Base-by-base conservation (phyloP, 1,139 yeast genomes). In the Saccharomyces uvarum region DNA sequence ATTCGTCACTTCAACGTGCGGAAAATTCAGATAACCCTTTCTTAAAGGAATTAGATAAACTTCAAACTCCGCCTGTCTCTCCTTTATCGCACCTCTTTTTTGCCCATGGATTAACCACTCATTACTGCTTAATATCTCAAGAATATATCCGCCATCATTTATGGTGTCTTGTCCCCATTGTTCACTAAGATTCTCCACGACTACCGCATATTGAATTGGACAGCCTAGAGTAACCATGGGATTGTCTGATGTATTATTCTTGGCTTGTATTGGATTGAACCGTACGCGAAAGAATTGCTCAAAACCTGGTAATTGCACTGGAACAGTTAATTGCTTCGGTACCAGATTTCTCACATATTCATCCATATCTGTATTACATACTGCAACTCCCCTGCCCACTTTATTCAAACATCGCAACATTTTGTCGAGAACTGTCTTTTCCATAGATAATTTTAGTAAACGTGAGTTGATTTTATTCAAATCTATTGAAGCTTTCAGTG, bases 1-100 rank as follows among this genome's bases (percentile, higher is more conserved):
- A 48, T 63, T 65, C 4, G 60, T 63, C 13, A 89, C 76, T n/a
- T 75, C 76, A 13, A 88, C 74, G 56, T 74, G 77, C 0, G 98
- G 98, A 42, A 88, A 73, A 3, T 75, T 70, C 11, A 90, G 68
- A 59, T 84, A 84, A 0, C 98, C 98, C 24, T 86, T 82, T 58
- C 79, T 83, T 54, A 89, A 69, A 0, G 98, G 97, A 9, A 89
- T 77, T 58, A 91, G 69, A 2, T 78, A 72, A 13, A 90, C 59
- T 13, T 76, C 70, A 32, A 79, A 68, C 4, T 61, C 63, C 19
- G 57, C 56, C 0, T 52, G 50, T 8, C 59, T 53, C 6, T 54
- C 46, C 2, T 53, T 31, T 7, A 66, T 47, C 7, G 54, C 48
- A 53, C 65, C 58, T 27, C 66, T 59, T 38, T 67, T 66, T 54